Evolutionary conservation across 169 alveolate genomes (phyloP).

Genomic region (Cryptosporidium canis): DNA sequence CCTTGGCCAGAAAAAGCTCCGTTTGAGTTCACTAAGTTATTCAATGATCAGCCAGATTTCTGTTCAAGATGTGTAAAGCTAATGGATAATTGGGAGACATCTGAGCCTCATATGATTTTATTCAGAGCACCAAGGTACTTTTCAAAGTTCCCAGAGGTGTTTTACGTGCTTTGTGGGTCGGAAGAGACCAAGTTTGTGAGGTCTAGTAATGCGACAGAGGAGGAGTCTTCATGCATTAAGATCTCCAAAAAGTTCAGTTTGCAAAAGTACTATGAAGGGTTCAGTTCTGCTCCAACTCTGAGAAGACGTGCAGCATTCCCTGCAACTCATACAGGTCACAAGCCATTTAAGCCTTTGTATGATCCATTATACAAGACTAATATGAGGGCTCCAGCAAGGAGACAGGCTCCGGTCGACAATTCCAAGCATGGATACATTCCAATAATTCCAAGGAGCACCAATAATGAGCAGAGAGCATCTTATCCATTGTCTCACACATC

Average conservation of each 20-base stretch:
- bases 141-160: slow-evolving; percentile 17
- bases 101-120: slow-evolving; percentile 61
- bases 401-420: not conserved
- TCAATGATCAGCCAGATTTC: not conserved
- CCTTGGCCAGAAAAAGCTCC: slow-evolving; percentile 69
- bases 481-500: slow-evolving; percentile 24
- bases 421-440: slow-evolving; percentile 26
- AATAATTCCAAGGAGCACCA: not conserved
- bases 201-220: not conserved
- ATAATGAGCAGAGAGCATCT: not conserved
- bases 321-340: slow-evolving; percentile 58
- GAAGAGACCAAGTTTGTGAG: not conserved
- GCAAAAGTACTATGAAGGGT: slow-evolving; percentile 42
- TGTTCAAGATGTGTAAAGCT: slow-evolving; percentile 18
- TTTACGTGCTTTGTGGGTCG: slow-evolving; percentile 48
- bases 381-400: not conserved
- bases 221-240: not conserved
- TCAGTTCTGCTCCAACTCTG: slow-evolving; percentile 63
- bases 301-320: slow-evolving; percentile 73
- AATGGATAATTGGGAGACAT: slow-evolving; percentile 39
- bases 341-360: slow-evolving; percentile 18
- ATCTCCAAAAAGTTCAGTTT: slow-evolving; percentile 17
- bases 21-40: slow-evolving; percentile 27
- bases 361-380: not conserved
- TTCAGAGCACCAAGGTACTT: slow-evolving; percentile 54